A percentile compares a stretch with the other conserved stretches of the same genome.
Evolutionary conservation across 495 filamentous ascomycete genomes (phyloP).

Genomic region (Daldinia loculata): DNA sequence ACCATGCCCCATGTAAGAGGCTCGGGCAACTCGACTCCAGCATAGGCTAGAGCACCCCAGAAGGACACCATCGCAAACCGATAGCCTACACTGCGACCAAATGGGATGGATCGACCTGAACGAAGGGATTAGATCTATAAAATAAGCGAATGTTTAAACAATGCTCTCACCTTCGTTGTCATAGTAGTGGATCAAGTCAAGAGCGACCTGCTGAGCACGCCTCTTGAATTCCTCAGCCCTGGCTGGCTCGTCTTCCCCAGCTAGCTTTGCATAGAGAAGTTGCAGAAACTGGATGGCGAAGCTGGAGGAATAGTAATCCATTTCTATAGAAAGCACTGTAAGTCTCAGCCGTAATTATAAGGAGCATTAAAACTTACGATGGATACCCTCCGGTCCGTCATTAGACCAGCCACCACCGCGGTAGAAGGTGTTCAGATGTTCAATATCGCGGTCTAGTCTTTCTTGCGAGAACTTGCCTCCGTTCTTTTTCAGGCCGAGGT

Average conservation of each 20-base stretch:
- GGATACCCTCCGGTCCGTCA: conserved; percentile 77
- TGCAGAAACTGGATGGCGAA: conserved; percentile 84
- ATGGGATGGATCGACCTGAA: conserved; percentile 70
- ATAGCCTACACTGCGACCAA: conserved; percentile 79
- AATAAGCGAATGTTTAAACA: background rate
- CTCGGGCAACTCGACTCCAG: conserved; percentile 72
- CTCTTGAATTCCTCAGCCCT: conserved; percentile 75
- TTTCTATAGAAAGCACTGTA: conserved; percentile 52
- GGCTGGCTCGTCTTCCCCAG: conserved; percentile 70
- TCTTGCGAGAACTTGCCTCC: conserved; percentile 71
- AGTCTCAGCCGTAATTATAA: background rate
- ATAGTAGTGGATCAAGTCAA: conserved; percentile 79
- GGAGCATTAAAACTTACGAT: conserved; percentile 52
- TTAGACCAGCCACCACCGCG: conserved; percentile 82
- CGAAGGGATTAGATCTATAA: background rate
- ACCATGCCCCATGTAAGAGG: conserved; percentile 80
- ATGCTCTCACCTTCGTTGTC: conserved; percentile 63
- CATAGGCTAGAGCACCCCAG: conserved; percentile 80
- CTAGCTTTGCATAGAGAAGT: conserved; percentile 77
- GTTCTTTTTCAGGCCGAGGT: conserved; percentile 76
- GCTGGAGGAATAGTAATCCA: conserved; percentile 84
- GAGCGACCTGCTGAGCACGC: conserved; percentile 69
- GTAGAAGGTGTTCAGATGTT: conserved; percentile 81
- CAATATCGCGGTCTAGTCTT: conserved; percentile 74
- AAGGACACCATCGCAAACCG: conserved; percentile 84